Evolutionary conservation across 306 rosid genomes (phyloP).

Genomic region (Inga leiocalycina): DNA sequence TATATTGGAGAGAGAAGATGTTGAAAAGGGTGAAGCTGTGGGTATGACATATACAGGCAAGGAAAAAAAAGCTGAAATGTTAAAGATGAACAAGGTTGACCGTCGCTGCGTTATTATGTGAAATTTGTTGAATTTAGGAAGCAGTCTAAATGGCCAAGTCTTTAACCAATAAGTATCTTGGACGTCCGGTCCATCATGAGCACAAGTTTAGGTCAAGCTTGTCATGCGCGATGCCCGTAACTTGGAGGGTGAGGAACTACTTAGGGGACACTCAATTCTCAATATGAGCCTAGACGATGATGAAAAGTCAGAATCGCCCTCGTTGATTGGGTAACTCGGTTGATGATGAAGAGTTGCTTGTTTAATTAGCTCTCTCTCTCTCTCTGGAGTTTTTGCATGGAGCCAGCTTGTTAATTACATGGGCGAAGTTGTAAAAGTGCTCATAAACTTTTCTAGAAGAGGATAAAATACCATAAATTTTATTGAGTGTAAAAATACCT

Average conservation of each 20-base stretch:
- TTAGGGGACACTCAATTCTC: neutral
- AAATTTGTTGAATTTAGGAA: neutral
- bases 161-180: neutral
- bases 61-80: neutral
- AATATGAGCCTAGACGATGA: too few relatives aligned
- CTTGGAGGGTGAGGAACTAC: neutral
- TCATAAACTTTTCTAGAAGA: too few relatives aligned
- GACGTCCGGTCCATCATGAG: neutral
- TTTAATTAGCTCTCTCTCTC: neutral
- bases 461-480: too few relatives aligned
- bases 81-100: conserved; percentile 42
- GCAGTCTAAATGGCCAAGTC: conserved; percentile 2
- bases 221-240: conserved; percentile 9
- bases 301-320: conserved; percentile 14
- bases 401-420: neutral
- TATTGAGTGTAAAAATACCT: too few relatives aligned
- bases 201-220: conserved; percentile 23
- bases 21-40: neutral
- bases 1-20: neutral
- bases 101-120: conserved; percentile 22
- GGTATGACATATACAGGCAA: conserved; percentile 8
- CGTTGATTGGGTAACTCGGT: neutral
- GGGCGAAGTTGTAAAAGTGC: too few relatives aligned
- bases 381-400: neutral
- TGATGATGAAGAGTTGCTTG: neutral